These are phyloP conservation scores for Penicillium chermesinum DNA, from an alignment of 495 filamentous ascomycete species.

Conservation along the genomic window DNA sequence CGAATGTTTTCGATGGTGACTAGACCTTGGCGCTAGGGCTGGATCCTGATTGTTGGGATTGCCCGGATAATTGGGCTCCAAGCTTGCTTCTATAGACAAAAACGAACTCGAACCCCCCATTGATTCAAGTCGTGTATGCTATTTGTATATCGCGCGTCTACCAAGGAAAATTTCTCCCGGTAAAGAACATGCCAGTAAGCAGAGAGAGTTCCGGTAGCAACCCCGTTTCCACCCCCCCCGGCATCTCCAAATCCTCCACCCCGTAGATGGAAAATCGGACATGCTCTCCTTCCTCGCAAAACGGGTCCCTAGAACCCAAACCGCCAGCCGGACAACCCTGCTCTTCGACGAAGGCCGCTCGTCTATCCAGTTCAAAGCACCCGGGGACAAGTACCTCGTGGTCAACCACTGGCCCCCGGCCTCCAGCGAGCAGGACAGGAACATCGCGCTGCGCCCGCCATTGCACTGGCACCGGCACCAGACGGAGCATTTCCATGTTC, in stretches of 20 bases:
- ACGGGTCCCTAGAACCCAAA: slow-evolving; percentile 3
- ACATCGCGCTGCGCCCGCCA: slow-evolving; percentile 9
- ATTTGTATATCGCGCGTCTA: too few species aligned
- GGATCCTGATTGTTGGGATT: too few species aligned
- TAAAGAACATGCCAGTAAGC: not conserved
- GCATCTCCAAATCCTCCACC: not conserved
- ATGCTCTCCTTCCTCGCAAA: slow-evolving; percentile 12
- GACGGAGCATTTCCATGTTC: slow-evolving; percentile 10
- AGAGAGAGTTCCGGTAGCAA: too few species aligned
- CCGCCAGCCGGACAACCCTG: slow-evolving; percentile 4
- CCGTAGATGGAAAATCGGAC: not conserved
- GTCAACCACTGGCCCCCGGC: slow-evolving; percentile 13
- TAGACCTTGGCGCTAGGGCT: too few species aligned
- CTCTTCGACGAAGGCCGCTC: slow-evolving; percentile 11
- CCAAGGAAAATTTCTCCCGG: not conserved
- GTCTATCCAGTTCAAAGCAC: slow-evolving; percentile 9
- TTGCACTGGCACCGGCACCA: slow-evolving; percentile 14
- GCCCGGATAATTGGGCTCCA: too few species aligned
- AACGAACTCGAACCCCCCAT: too few species aligned
- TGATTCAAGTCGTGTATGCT: too few species aligned
- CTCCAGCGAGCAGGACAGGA: slow-evolving; percentile 4
- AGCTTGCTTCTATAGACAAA: too few species aligned
- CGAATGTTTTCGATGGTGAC: too few species aligned
- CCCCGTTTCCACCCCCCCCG: not conserved
- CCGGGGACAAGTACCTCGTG: slow-evolving; percentile 12